Evolutionary conservation across 2,329 filamentous ascomycete genomes (phyloP).

Genomic region (Aschersonia sp.): DNA sequence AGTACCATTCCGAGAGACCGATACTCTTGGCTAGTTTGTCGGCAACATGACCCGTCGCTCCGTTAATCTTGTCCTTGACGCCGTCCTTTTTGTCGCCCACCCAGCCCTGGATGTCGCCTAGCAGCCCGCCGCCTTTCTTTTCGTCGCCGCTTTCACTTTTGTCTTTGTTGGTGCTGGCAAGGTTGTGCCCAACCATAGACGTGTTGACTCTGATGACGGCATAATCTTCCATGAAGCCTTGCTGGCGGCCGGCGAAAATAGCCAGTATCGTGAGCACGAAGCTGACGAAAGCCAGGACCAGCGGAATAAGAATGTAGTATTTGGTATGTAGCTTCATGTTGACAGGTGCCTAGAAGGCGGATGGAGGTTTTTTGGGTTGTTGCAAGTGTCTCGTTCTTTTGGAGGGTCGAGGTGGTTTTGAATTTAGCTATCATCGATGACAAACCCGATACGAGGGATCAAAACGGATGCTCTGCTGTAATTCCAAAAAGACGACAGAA

Average conservation of each 20-base stretch:
- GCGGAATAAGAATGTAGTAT: slow-evolving; percentile 19
- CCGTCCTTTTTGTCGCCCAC: slow-evolving; percentile 17
- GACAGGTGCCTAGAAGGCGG: too few species aligned
- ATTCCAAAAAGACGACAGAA: too few species aligned
- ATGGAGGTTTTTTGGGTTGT: too few species aligned
- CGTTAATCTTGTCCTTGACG: slow-evolving; percentile 22
- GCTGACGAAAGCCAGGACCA: slow-evolving; percentile 21
- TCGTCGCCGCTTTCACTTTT: slow-evolving; percentile 10
- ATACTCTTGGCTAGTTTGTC: slow-evolving; percentile 26
- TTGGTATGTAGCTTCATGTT: slow-evolving; percentile 1
- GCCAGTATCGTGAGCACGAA: slow-evolving; percentile 24
- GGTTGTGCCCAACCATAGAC: slow-evolving; percentile 21
- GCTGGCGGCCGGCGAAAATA: slow-evolving; percentile 23
- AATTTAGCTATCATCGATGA: too few species aligned
- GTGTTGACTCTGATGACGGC: slow-evolving; percentile 25
- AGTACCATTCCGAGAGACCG: slow-evolving; percentile 36
- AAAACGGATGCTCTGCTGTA: too few species aligned
- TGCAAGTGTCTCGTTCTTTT: too few species aligned
- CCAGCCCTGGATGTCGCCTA: slow-evolving; percentile 16
- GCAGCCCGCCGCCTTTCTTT: slow-evolving; percentile 11
- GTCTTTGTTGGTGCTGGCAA: slow-evolving; percentile 12
- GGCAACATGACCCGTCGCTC: slow-evolving; percentile 23
- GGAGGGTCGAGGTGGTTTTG: too few species aligned
- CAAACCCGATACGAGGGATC: too few species aligned
- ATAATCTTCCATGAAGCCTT: slow-evolving; percentile 29